Conservation (phyloP, 1,284 basidiomycete genomes). For the Ustilago esculenta region DNA sequence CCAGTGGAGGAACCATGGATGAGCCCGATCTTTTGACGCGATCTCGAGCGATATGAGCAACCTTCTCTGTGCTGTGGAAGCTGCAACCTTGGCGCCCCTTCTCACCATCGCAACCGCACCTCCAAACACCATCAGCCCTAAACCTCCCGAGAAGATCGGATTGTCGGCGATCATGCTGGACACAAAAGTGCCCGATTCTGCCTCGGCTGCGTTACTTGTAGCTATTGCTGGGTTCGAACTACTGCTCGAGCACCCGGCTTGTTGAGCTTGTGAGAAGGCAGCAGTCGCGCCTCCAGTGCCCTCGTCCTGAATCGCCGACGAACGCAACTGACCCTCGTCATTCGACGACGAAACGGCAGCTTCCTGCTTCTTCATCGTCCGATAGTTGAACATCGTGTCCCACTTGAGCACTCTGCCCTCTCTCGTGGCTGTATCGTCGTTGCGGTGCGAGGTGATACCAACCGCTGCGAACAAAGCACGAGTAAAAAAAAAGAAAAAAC, state of each 20-base stretch:
- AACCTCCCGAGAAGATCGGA: slow-evolving; percentile 63
- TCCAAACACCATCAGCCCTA: slow-evolving; percentile 65
- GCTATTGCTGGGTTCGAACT: not conserved
- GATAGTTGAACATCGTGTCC: slow-evolving; percentile 21
- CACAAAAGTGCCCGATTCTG: slow-evolving; percentile 18
- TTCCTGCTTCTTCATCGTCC: slow-evolving; percentile 32
- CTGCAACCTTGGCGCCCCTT: slow-evolving; percentile 74
- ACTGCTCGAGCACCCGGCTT: not conserved
- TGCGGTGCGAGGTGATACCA: too few species aligned
- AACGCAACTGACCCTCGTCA: slow-evolving; percentile 7
- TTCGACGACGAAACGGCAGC: not conserved
- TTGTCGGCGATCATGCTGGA: slow-evolving; percentile 53
- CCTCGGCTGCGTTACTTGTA: not conserved
- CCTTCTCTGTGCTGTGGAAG: slow-evolving; percentile 82
- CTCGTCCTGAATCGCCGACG: slow-evolving; percentile 1
- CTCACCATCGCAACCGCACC: slow-evolving; percentile 53
- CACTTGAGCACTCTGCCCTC: not conserved
- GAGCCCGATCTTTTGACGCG: slow-evolving; percentile 91
- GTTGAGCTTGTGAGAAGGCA: not conserved
- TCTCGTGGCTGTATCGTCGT: not conserved
- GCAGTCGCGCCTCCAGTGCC: too few species aligned
- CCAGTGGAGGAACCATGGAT: slow-evolving; percentile 98
- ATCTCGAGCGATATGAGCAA: slow-evolving; percentile 96
- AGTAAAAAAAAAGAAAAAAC: too few species aligned
- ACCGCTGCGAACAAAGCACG: too few species aligned